Evolutionary conservation across 2,329 filamentous ascomycete species (phyloP).

Genomic region (Neopestalotiopsis sp.): DNA sequence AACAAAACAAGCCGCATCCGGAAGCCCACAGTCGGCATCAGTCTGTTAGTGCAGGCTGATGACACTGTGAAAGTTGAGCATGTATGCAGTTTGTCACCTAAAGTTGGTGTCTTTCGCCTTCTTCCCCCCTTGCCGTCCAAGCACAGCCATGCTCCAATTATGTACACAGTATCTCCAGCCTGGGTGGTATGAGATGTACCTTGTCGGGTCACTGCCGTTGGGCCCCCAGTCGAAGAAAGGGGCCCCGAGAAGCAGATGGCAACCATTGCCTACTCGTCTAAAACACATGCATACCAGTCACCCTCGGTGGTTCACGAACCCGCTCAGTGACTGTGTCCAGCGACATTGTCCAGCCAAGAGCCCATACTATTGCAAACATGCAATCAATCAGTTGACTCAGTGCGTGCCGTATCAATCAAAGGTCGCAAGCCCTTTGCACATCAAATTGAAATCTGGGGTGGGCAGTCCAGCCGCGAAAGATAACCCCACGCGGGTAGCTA

Average conservation of each 20-base stretch:
- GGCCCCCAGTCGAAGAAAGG: neutral
- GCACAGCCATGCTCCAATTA: slow-evolving; percentile 11
- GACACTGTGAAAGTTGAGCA: neutral
- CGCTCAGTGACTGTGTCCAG: neutral
- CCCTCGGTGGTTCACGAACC: neutral
- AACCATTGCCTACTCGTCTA: neutral
- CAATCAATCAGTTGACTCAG: neutral
- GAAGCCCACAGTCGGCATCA: too few relatives aligned
- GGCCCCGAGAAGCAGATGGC: neutral
- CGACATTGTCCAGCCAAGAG: too few relatives aligned
- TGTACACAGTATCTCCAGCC: neutral
- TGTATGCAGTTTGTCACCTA: neutral
- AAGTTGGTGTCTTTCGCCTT: neutral
- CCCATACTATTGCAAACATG: neutral
- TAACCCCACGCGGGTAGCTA: neutral
- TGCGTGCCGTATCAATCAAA: neutral
- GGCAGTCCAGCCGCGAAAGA: neutral
- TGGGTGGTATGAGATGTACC: neutral
- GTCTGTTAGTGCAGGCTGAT: neutral
- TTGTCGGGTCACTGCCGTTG: neutral
- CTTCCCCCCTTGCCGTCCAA: slow-evolving; percentile 1
- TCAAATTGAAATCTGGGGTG: slow-evolving; percentile 3
- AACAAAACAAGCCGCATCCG: too few relatives aligned
- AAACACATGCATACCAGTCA: neutral
- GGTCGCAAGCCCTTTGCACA: neutral